A percentile compares a stretch with the other conserved stretches of the same genome.
Conservation (phyloP, 1,284 basidiomycete genomes). For the Rhodotorula sp. region DNA sequence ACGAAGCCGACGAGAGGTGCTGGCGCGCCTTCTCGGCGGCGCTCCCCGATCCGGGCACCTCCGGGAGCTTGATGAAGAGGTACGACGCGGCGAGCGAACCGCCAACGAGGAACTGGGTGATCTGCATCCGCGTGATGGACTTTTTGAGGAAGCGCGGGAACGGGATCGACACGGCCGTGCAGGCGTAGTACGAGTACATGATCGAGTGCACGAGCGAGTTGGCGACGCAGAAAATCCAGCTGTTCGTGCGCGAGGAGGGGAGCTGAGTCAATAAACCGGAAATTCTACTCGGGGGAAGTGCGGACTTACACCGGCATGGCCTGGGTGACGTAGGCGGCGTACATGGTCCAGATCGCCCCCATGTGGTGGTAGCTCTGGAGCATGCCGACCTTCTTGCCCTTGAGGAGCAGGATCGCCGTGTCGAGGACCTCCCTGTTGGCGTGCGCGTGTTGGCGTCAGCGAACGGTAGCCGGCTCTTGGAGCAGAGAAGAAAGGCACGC, state of each 20-base stretch:
- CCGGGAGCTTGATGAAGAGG: constrained; percentile 39
- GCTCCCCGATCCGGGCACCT: constrained; percentile 2
- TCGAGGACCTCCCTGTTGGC: constrained; percentile 38
- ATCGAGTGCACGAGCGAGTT: constrained; percentile 43
- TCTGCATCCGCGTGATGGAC: constrained; percentile 34
- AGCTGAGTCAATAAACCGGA: neutral
- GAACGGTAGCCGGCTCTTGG: no score
- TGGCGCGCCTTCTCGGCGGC: neutral
- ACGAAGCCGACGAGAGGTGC: constrained; percentile 4
- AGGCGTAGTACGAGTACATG: constrained; percentile 46
- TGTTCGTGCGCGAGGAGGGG: neutral
- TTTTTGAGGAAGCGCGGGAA: constrained; percentile 47
- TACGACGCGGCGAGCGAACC: constrained; percentile 35
- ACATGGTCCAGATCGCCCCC: constrained; percentile 46
- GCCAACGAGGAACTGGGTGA: constrained; percentile 38
- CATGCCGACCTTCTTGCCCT: constrained; percentile 48
- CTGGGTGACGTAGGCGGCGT: constrained; percentile 46
- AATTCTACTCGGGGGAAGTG: neutral
- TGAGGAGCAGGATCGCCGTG: constrained; percentile 48
- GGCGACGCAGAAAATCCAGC: constrained; percentile 38
- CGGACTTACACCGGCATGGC: constrained; percentile 38
- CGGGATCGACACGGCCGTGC: constrained; percentile 45
- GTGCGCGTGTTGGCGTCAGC: no score
- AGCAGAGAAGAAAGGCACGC: neutral
- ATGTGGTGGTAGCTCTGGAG: constrained; percentile 37